Conservation (phyloP, 2,329 filamentous ascomycete genomes). For the Scytalidium sp. region DNA sequence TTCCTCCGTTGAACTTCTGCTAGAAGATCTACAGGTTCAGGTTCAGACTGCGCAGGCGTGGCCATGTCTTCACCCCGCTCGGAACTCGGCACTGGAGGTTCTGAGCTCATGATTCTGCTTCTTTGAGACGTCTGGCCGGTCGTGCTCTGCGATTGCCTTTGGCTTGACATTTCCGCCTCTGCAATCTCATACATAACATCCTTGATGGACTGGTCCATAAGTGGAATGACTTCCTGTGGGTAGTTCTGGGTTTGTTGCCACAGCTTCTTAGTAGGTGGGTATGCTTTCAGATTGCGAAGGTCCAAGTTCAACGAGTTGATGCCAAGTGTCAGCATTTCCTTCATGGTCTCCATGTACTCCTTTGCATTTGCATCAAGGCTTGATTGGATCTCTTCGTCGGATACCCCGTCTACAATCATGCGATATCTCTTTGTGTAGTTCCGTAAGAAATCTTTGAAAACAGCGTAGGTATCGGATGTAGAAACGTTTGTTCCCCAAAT, state of each 20-base stretch:
- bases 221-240: constrained; percentile 90
- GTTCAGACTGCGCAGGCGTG: constrained; percentile 40
- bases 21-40: constrained; percentile 61
- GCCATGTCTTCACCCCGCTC: constrained; percentile 57
- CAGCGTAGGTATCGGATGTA: constrained; percentile 80
- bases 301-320: constrained; percentile 84
- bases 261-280: constrained; percentile 87
- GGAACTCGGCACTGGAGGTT: constrained; percentile 76
- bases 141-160: constrained; percentile 59
- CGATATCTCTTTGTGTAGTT: constrained; percentile 95
- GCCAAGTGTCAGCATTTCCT: constrained; percentile 87
- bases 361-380: constrained; percentile 72
- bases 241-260: constrained; percentile 96
- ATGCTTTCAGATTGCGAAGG: constrained; percentile 83
- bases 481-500: constrained; percentile 99
- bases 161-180: constrained; percentile 70
- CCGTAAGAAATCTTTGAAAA: constrained; percentile 87
- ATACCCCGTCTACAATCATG: constrained; percentile 82
- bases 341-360: constrained; percentile 80
- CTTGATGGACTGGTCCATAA: constrained; percentile 94
- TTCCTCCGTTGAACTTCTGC: constrained; percentile 75
- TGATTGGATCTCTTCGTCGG: constrained; percentile 69
- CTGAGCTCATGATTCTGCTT: constrained; percentile 60
- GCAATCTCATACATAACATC: constrained; percentile 92
- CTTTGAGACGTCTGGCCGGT: constrained; percentile 43